These are phyloP conservation scores for Mucor sp. DNA, from an alignment of 371 early-diverging fungal genomes.

Conservation along the genomic window DNA sequence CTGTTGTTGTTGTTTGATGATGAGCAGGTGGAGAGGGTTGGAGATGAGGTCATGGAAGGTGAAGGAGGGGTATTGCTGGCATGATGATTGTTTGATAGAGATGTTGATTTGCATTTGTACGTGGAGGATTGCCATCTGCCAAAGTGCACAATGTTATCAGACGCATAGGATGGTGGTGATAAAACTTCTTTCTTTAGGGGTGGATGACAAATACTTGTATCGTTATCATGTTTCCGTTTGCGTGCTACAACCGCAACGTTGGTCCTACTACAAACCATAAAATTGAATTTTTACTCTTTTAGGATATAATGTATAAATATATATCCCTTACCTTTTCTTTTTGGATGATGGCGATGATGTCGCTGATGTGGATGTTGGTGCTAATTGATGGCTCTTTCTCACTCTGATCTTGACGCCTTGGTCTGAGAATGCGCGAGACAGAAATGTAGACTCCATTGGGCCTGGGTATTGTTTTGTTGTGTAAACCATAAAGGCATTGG, in stretches of 20 bases:
- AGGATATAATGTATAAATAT: slow-evolving; percentile 2
- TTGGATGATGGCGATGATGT: background rate
- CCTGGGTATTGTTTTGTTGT: slow-evolving; percentile 93
- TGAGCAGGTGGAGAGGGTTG: background rate
- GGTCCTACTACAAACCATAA: background rate
- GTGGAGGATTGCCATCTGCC: slow-evolving; percentile 12
- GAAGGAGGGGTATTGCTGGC: background rate
- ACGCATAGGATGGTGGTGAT: slow-evolving; percentile 14
- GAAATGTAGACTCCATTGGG: slow-evolving; percentile 65
- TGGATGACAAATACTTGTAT: background rate
- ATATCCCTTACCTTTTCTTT: background rate
- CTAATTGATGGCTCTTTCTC: slow-evolving; percentile 40
- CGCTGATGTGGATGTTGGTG: slow-evolving; percentile 5
- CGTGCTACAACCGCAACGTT: background rate
- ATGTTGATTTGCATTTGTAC: background rate
- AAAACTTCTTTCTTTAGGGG: background rate
- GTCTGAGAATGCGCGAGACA: slow-evolving; percentile 50
- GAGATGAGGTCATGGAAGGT: background rate
- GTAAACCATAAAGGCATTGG: slow-evolving; percentile 78
- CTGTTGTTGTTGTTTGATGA: background rate
- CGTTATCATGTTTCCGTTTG: slow-evolving; percentile 9
- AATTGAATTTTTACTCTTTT: slow-evolving; percentile 2
- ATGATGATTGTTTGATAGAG: background rate
- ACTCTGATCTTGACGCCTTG: slow-evolving; percentile 54
- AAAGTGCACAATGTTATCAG: slow-evolving; percentile 9